phyloP scores from a whole-genome alignment of 2,329 filamentous ascomycete genomes.

The Leptographium lundbergii region DNA sequence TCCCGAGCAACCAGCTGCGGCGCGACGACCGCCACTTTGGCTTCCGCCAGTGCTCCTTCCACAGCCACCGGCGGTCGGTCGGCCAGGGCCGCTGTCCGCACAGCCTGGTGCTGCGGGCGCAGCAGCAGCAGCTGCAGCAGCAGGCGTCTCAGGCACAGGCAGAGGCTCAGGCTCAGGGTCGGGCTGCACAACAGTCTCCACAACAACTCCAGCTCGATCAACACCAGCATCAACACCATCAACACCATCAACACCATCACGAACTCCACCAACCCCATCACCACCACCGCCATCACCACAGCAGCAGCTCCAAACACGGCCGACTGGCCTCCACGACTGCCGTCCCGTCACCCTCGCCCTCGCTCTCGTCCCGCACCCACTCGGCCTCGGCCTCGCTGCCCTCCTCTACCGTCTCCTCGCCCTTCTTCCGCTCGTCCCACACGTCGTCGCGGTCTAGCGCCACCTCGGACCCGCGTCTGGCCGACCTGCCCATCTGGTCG shows the following conservation, averaged over 20 bases:
- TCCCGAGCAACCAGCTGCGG: conserved; percentile 41
- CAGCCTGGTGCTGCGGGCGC: conserved; percentile 4
- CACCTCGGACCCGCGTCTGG: conserved; percentile 4
- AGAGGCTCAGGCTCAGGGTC: too few species aligned
- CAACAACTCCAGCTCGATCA: too few species aligned
- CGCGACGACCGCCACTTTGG: conserved; percentile 46
- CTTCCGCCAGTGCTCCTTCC: conserved; percentile 49
- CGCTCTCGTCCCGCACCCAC: not conserved
- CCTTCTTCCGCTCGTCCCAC: not conserved
- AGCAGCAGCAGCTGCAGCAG: not conserved
- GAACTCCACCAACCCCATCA: not conserved
- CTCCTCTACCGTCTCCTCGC: not conserved
- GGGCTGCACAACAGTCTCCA: too few species aligned
- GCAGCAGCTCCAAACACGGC: not conserved
- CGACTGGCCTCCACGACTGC: not conserved
- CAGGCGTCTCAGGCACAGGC: too few species aligned
- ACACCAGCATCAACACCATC: too few species aligned
- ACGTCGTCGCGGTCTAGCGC: not conserved
- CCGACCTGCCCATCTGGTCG: conserved; percentile 8
- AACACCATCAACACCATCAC: not conserved
- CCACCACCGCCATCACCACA: not conserved
- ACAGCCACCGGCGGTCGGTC: conserved; percentile 41
- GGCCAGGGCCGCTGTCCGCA: conserved; percentile 43
- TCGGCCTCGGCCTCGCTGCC: not conserved
- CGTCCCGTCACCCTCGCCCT: not conserved